Percentiles rank a stretch among this genome's conserved stretches.
phyloP scores from a whole-genome alignment of 1,284 basidiomycete genomes.

The Trichosporon coremiiforme region DNA sequence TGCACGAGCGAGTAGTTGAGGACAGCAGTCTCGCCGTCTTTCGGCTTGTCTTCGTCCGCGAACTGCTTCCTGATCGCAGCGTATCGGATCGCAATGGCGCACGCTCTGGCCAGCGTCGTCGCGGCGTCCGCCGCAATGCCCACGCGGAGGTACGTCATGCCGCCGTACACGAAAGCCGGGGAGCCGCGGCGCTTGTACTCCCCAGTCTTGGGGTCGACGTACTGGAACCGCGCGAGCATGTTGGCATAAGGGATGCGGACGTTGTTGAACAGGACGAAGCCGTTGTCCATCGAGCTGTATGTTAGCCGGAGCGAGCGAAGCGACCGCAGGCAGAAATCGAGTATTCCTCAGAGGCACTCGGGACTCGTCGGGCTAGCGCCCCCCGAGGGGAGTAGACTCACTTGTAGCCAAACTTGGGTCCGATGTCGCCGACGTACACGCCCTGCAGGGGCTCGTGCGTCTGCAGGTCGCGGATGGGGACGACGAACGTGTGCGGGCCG shows the following conservation, averaged over 20 bases:
- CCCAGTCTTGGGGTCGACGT: slow-evolving; percentile 57
- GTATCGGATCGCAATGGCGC: slow-evolving; percentile 62
- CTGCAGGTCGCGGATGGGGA: slow-evolving; percentile 61
- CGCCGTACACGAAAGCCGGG: slow-evolving; percentile 63
- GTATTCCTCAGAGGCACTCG: too few relatives aligned
- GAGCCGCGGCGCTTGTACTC: slow-evolving; percentile 57
- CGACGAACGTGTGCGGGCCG: slow-evolving; percentile 63
- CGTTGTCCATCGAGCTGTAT: slow-evolving; percentile 57
- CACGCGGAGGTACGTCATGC: slow-evolving; percentile 60
- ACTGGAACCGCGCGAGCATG: slow-evolving; percentile 65
- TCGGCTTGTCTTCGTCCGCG: slow-evolving; percentile 56
- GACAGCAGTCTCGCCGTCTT: slow-evolving; percentile 58
- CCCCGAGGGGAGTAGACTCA: slow-evolving; percentile 36
- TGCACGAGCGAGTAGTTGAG: slow-evolving; percentile 65
- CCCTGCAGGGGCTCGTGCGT: slow-evolving; percentile 59
- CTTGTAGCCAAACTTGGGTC: slow-evolving; percentile 63
- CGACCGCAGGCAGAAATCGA: too few relatives aligned
- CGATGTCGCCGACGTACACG: slow-evolving; percentile 63
- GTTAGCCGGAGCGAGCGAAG: slow-evolving; percentile 5
- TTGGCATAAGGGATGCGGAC: slow-evolving; percentile 61
- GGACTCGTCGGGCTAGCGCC: too few relatives aligned
- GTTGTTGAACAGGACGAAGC: slow-evolving; percentile 61
- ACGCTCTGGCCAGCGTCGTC: slow-evolving; percentile 60
- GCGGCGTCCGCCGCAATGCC: slow-evolving; percentile 62
- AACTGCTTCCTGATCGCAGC: slow-evolving; percentile 62